phyloP scores from a whole-genome alignment of 106 monocot genomes.

The Apostasia shenzhenica region DNA sequence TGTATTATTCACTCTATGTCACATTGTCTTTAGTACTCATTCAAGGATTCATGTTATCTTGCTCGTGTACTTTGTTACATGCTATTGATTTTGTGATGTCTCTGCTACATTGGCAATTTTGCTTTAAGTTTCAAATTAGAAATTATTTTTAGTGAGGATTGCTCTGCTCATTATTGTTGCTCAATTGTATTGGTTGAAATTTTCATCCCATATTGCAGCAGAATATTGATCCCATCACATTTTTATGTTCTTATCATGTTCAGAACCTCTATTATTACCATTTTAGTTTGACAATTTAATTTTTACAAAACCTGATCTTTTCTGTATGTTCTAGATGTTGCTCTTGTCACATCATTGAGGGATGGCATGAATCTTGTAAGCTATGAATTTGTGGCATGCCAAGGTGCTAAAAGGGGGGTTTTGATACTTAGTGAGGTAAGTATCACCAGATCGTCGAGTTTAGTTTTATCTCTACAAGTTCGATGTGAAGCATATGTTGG shows the following conservation, averaged over 20 bases:
- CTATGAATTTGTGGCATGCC: slow-evolving; percentile 98
- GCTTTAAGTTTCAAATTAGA: too few species aligned
- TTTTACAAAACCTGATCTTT: neutral
- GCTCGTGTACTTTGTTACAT: too few species aligned
- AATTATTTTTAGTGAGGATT: too few species aligned
- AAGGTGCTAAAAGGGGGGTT: slow-evolving; percentile 91
- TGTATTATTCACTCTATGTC: too few species aligned
- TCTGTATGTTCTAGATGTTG: slow-evolving; percentile 53
- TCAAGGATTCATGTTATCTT: too few species aligned
- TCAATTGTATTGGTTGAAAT: too few species aligned
- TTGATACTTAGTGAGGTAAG: slow-evolving; percentile 95
- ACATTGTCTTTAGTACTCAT: too few species aligned
- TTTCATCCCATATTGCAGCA: neutral
- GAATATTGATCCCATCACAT: neutral
- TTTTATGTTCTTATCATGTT: neutral
- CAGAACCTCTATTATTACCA: neutral
- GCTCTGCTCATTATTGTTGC: too few species aligned
- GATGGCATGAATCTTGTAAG: slow-evolving; percentile 99
- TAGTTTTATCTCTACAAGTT: neutral
- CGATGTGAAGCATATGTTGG: too few species aligned
- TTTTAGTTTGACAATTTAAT: neutral
- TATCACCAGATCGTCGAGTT: neutral
- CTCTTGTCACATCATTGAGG: slow-evolving; percentile 90
- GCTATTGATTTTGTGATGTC: too few species aligned
- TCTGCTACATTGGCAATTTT: too few species aligned